A percentile compares a stretch with the other conserved stretches of the same genome.
Conservation (phyloP, 345 rosid species). For the Salix viminalis region DNA sequence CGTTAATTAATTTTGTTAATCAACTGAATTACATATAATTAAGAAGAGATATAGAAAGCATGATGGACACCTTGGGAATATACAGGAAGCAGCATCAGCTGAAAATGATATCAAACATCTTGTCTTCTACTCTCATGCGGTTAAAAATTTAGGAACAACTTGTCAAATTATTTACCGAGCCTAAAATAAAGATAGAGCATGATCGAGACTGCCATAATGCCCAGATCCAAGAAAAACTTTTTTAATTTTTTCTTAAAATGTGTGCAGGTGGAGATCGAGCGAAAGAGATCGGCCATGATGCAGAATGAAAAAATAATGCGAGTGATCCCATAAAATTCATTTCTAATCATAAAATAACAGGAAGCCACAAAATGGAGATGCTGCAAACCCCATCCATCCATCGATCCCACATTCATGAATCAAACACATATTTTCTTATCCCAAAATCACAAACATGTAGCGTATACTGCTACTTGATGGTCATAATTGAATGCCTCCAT, state of each 20-base stretch:
- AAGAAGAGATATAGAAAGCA: too few species aligned
- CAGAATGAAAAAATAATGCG: background rate
- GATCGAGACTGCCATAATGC: slow-evolving; percentile 13
- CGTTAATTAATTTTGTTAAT: too few species aligned
- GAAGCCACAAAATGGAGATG: background rate
- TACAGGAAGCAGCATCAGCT: background rate
- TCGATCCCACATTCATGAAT: slow-evolving; percentile 14
- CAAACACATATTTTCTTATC: slow-evolving; percentile 2
- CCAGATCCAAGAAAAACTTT: slow-evolving; percentile 31
- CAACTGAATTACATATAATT: too few species aligned
- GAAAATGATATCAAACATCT: background rate
- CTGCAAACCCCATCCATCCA: background rate
- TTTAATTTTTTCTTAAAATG: background rate
- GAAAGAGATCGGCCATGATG: background rate
- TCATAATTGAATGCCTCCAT: slow-evolving; percentile 35
- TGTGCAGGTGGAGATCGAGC: background rate
- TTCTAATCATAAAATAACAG: background rate
- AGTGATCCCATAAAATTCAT: slow-evolving; percentile 21
- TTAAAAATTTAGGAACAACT: background rate
- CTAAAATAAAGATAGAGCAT: slow-evolving; percentile 1
- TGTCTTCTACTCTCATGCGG: background rate
- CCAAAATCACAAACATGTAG: background rate
- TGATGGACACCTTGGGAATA: too few species aligned
- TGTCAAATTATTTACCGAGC: background rate
- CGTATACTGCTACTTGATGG: slow-evolving; percentile 12